Evolutionary conservation across 805 yeast genomes (phyloP), one percentile per base, ranked within the genome.

Genomic region (Metschnikowia matae): DNA sequence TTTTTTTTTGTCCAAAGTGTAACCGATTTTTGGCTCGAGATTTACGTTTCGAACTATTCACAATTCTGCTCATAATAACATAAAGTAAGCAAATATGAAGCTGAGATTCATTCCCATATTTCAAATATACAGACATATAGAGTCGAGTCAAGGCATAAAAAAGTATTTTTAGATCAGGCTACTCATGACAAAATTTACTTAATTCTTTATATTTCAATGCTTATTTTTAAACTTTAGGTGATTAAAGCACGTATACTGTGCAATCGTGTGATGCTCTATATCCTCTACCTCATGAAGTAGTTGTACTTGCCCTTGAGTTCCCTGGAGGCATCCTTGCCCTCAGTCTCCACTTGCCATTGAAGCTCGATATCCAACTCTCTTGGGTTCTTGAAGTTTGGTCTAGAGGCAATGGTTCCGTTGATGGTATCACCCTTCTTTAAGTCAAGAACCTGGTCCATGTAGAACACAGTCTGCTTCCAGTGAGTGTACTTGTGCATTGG

Each of bases 391-490:
- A 66, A 68, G 67, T 87, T 90, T 50, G 98, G 98, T 62, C 83
- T 77, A 55, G 88, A 84, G 10, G 85, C 80, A 52, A 94, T 72
- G 31, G 73, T 71, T 42, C 98, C 94, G 51, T 78, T 78, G 57
- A 95, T 75, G 38, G 67, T 63, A 62, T 94, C 99, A 51, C 92
- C 96, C 58, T 76, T 74, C 63, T 84, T 84, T 54, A 87, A 71
- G 62, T 83, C 87, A 56, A 92, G 70, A 29, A 88, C 96, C 61
- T 89, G 87, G 59, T 80, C 83, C 63, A 92, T 77, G 69, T 94
- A 95, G 71, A 95, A 90, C 1, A 94, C 95, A 17, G 97, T 87
- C 74, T 94, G 99, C 69, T 94, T 95, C 99, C 99, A 94, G 74
- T 94, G 99, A 14, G 99, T 94, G 77, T 91, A 90, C 59, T 83